These are phyloP conservation scores for Leccinum angustisporum DNA, from an alignment of 1,284 basidiomycete genomes.

Conservation along the genomic window DNA sequence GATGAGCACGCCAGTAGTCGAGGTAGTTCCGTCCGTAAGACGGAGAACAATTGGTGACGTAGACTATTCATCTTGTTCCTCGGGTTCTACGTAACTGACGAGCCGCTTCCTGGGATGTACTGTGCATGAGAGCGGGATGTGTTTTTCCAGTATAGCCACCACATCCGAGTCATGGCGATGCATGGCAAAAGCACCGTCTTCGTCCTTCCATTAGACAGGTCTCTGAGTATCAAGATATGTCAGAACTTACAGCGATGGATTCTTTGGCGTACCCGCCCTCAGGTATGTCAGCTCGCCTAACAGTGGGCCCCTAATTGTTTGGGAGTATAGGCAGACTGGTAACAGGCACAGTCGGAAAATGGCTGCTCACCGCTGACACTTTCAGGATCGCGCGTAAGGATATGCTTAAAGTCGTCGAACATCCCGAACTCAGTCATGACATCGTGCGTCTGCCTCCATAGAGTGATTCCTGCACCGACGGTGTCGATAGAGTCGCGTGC, in stretches of 20 bases:
- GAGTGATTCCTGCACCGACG: constrained; percentile 17
- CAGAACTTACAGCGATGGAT: constrained; percentile 9
- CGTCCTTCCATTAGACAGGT: background rate
- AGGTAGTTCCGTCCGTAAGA: constrained; percentile 23
- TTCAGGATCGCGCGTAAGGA: constrained; percentile 1
- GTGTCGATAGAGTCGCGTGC: constrained; percentile 16
- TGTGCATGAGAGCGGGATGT: constrained; percentile 23
- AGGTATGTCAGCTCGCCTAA: constrained; percentile 19
- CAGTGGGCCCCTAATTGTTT: background rate
- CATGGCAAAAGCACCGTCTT: constrained; percentile 16
- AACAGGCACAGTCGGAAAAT: background rate
- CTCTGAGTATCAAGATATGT: no score
- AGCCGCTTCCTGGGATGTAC: constrained; percentile 23
- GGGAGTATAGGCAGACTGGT: background rate
- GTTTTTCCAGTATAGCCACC: constrained; percentile 21
- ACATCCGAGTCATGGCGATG: constrained; percentile 23
- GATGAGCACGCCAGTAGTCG: constrained; percentile 20
- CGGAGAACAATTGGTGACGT: constrained; percentile 9
- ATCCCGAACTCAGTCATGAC: constrained; percentile 23
- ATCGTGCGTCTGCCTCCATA: constrained; percentile 12
- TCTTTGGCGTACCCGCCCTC: constrained; percentile 20
- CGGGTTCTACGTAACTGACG: constrained; percentile 8
- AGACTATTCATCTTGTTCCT: background rate
- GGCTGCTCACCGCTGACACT: background rate
- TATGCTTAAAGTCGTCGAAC: constrained; percentile 18